A percentile compares a stretch with the other conserved stretches of the same genome.
phyloP scores from a whole-genome alignment of 1,284 basidiomycete species.

The Rhizoctonia solani region DNA sequence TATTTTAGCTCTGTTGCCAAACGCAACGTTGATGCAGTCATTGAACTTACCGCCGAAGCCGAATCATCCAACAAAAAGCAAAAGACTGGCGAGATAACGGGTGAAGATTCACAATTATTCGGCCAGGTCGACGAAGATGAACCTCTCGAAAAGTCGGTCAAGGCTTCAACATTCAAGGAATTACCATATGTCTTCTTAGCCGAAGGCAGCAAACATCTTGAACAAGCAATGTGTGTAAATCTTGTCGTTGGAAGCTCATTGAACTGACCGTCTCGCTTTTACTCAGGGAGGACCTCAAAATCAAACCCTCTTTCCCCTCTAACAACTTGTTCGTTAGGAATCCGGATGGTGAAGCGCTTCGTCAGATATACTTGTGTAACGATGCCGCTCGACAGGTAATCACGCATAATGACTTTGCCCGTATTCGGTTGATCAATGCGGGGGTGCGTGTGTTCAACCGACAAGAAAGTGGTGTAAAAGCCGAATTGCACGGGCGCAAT shows the following conservation, averaged over 20 bases:
- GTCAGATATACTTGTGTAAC: constrained; percentile 90
- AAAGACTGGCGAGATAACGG: constrained; percentile 48
- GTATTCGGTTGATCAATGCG: constrained; percentile 84
- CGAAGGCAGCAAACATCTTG: constrained; percentile 69
- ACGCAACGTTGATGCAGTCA: constrained; percentile 50
- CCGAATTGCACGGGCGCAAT: constrained; percentile 35
- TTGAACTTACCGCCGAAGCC: constrained; percentile 46
- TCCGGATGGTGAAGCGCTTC: constrained; percentile 71
- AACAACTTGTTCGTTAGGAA: constrained; percentile 87
- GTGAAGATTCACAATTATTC: constrained; percentile 41
- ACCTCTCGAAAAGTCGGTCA: constrained; percentile 51
- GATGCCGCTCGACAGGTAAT: constrained; percentile 81
- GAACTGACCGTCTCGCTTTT: constrained; percentile 4
- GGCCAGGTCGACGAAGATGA: constrained; percentile 49
- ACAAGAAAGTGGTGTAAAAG: constrained; percentile 51
- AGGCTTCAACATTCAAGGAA: constrained; percentile 70
- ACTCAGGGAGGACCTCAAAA: constrained; percentile 61
- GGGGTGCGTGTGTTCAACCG: constrained; percentile 78
- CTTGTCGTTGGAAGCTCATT: neutral
- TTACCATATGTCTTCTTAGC: constrained; percentile 86
- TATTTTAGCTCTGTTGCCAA: constrained; percentile 37
- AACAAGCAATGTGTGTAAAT: constrained; percentile 65
- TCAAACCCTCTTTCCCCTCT: constrained; percentile 75
- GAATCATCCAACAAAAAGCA: constrained; percentile 14
- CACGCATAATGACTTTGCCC: constrained; percentile 80